phyloP scores from a whole-genome alignment of 2,329 filamentous ascomycete species.

The Aspergillus unguis region DNA sequence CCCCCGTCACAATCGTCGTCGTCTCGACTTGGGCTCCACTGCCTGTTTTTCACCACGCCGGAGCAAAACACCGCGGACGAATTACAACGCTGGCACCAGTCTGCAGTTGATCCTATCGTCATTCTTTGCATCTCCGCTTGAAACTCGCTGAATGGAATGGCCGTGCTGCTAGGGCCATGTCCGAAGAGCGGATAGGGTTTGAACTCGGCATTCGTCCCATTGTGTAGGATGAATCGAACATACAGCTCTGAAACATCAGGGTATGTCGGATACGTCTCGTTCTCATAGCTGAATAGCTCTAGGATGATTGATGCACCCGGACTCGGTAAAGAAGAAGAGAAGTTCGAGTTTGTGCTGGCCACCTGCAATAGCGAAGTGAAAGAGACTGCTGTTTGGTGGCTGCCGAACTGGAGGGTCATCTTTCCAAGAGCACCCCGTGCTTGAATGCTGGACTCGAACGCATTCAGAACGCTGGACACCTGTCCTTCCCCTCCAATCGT shows the following conservation, averaged over 20 bases:
- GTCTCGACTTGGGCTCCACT: neutral
- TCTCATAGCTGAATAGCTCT: conserved; percentile 49
- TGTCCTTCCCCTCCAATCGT: conserved; percentile 45
- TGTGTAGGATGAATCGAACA: conserved; percentile 57
- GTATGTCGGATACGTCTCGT: conserved; percentile 33
- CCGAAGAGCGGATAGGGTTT: conserved; percentile 52
- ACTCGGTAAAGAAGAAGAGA: conserved; percentile 49
- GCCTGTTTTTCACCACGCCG: conserved; percentile 32
- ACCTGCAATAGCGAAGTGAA: conserved; percentile 49
- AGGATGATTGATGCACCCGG: conserved; percentile 51
- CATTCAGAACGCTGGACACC: conserved; percentile 36
- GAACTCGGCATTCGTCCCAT: conserved; percentile 47
- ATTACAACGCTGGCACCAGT: conserved; percentile 54
- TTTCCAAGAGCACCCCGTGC: conserved; percentile 39
- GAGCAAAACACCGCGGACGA: conserved; percentile 51
- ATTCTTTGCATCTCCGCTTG: conserved; percentile 43
- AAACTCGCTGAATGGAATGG: conserved; percentile 53
- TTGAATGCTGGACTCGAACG: conserved; percentile 40
- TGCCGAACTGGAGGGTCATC: conserved; percentile 50
- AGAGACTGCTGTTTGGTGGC: conserved; percentile 49
- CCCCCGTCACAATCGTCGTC: conserved; percentile 10
- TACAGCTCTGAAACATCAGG: conserved; percentile 47
- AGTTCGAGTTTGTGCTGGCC: conserved; percentile 39
- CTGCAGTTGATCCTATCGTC: conserved; percentile 41
- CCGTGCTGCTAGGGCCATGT: conserved; percentile 43